Evolutionary conservation across 345 rosid genomes (phyloP).

Genomic region (Eutrema heterophyllum): DNA sequence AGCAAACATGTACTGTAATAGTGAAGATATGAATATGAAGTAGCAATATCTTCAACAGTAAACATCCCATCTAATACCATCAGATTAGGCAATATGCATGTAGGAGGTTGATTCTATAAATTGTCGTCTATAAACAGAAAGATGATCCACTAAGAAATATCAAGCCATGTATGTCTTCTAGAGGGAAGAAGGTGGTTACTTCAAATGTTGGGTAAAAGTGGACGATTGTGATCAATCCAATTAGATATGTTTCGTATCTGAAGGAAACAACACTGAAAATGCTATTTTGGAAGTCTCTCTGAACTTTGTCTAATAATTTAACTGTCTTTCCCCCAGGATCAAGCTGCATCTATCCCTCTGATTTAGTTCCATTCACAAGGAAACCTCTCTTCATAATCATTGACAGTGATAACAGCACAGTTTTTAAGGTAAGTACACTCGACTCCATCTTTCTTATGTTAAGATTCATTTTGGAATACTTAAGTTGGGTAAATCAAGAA

Average conservation of each 20-base stretch:
- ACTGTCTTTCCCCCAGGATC: conserved; percentile 47
- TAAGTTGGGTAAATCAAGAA: background rate
- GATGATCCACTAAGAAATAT: background rate
- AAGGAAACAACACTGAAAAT: background rate
- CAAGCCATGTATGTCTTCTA: background rate
- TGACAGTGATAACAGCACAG: conserved; percentile 73
- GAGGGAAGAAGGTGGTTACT: background rate
- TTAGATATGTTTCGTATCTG: background rate
- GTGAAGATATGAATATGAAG: too few relatives aligned
- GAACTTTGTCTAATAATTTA: background rate
- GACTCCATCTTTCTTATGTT: conserved; percentile 9
- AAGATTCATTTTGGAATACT: conserved; percentile 8
- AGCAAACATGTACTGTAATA: too few relatives aligned
- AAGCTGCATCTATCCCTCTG: conserved; percentile 76
- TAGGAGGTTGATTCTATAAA: background rate
- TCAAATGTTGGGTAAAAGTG: background rate
- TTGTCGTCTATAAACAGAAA: background rate
- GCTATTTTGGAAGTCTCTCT: background rate
- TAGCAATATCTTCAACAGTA: too few relatives aligned
- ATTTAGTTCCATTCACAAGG: conserved; percentile 89
- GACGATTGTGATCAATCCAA: background rate
- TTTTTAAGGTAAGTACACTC: conserved; percentile 56
- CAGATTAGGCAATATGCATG: background rate
- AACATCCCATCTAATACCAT: background rate
- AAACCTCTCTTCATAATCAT: conserved; percentile 73